Evolutionary conservation across 768 basidiomycete species (phyloP), one percentile per base, ranked within the genome.

Genomic region (Sarcodon aspratus): DNA sequence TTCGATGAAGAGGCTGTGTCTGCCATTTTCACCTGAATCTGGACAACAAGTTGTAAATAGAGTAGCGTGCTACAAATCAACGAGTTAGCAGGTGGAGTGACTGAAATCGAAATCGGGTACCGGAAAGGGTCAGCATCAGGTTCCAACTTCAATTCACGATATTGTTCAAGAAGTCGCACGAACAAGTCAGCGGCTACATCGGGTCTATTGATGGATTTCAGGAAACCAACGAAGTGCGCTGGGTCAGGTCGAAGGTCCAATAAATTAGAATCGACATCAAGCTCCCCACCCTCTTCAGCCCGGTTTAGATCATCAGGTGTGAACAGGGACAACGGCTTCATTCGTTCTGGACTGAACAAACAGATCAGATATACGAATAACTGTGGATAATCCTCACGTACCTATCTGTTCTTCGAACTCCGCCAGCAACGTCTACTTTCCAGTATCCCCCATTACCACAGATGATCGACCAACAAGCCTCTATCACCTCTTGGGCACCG

Each of bases 181-280:
- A 96, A 90, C 5, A 96, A 50, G 34, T 76, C 77, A 3, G 85
- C 83, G 1, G 78, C 69, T 6, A 94, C 69, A 49, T 92, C 88
- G 13, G 72, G 61, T 12, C 89, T 74, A 47, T 80, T 76, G 33
- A 93, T 60, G 0, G 65, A 65, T 59, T 80, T 81, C 42, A 96
- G 56, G 46, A 84, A 79, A 9, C 63, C 64, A 11, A 85, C 80
- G 50, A 92, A 76, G 54, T 80, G 78, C 3, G 62, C 58, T 1
- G 94, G 86, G 57, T 91, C 82, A 1, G 92, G 92, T 50, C 82
- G 84, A 11, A 88, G 67, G 46, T 77, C 69, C 31, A 94, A 67
- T 8, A 81, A 60, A 54, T 80, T 79, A 31, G 72, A 59, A 52
- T 82, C 75, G 13, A 75, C 56, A 53, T 71, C 68, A 33, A 72